Conservation (phyloP, 2,329 filamentous ascomycete genomes). For the Ceratocystiopsis minuta region DNA sequence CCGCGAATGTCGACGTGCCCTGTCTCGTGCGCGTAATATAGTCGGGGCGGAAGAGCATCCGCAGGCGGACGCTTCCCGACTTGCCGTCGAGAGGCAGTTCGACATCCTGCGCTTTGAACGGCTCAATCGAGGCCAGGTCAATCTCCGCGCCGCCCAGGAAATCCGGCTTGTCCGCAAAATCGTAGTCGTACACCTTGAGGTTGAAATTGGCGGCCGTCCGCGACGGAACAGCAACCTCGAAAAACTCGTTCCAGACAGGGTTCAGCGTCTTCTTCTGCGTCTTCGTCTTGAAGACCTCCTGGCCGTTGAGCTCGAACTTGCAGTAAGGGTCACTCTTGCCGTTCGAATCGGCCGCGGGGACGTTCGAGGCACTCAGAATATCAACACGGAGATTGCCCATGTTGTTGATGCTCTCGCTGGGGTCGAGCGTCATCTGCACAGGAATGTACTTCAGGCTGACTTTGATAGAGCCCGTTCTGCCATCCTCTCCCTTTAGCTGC, state of each 20-base stretch:
- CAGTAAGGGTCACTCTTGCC: slow-evolving; percentile 95
- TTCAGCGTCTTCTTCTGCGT: slow-evolving; percentile 91
- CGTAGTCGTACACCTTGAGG: slow-evolving; percentile 82
- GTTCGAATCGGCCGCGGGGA: slow-evolving; percentile 90
- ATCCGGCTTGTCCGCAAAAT: slow-evolving; percentile 90
- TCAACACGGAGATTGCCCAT: slow-evolving; percentile 93
- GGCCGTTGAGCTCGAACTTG: slow-evolving; percentile 79
- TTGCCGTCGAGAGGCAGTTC: slow-evolving; percentile 69
- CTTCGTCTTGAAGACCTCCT: slow-evolving; percentile 89
- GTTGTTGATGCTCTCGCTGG: slow-evolving; percentile 96
- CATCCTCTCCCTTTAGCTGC: slow-evolving; percentile 60
- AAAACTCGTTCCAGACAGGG: slow-evolving; percentile 91
- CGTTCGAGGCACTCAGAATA: slow-evolving; percentile 64
- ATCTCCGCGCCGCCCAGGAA: slow-evolving; percentile 64
- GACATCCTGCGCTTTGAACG: slow-evolving; percentile 65
- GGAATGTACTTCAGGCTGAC: slow-evolving; percentile 92
- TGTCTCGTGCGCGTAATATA: slow-evolving; percentile 77
- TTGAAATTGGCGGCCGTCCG: slow-evolving; percentile 70
- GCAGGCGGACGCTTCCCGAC: slow-evolving; percentile 64
- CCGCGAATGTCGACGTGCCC: slow-evolving; percentile 86
- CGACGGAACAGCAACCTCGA: slow-evolving; percentile 67
- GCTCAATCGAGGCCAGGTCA: slow-evolving; percentile 62
- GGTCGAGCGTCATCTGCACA: slow-evolving; percentile 82
- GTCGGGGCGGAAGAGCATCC: slow-evolving; percentile 79
- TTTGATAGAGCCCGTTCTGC: slow-evolving; percentile 59